Base-by-base conservation (phyloP, 176 grass and related monocot genomes). In the Areca catechu region DNA sequence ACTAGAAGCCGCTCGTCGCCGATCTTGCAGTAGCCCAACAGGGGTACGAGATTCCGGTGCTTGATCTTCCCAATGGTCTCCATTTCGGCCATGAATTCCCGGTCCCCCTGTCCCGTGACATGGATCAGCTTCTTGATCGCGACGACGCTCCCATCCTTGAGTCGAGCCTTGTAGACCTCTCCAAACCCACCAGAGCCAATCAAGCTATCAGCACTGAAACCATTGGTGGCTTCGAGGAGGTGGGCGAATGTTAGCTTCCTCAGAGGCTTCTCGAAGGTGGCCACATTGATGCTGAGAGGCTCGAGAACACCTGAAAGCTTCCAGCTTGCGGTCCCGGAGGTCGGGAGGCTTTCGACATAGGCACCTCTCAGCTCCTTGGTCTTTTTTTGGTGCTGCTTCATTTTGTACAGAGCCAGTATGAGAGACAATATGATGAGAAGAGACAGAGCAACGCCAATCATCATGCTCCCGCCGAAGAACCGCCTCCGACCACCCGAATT, bases 1-100 rank as follows among this genome's bases (percentile, higher is more conserved):
- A 97, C 93, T 0, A 97, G 81, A 53, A 97, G 85, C 50, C 93
- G 23, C 65, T 97, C 93, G 23, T 97, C 93, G 0, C 93, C 93
- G 4, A 97, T 78, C 79, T 92, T 97, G 83, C 93, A 97, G 30
- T 97, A 97, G 3, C 93, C 93, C 0, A 97, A 72, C 61, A 97
- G 67, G 0, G 93, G 93, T 1, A 88, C 93, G 7, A 97, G 88
- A 66, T 97, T 97, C 16, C 93, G 87, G 71, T 98, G 93, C 72
- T 98, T 98, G 78, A 98, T 92, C 77, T 98, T 98, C 22, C 93
- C 93, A 3, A 92, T 92, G 0, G 93, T 98, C 75, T 98, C 93
- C 93, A 98, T 98, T 79, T 98, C 93, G 1, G 87, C 84, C 0
- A 81, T 98, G 83, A 92, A 98, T 22, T 92, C 87, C 51, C 93